Percentiles rank a stretch among this genome's conserved stretches.
Conservation (phyloP, 306 rosid species). For the Prunus fruticosa region DNA sequence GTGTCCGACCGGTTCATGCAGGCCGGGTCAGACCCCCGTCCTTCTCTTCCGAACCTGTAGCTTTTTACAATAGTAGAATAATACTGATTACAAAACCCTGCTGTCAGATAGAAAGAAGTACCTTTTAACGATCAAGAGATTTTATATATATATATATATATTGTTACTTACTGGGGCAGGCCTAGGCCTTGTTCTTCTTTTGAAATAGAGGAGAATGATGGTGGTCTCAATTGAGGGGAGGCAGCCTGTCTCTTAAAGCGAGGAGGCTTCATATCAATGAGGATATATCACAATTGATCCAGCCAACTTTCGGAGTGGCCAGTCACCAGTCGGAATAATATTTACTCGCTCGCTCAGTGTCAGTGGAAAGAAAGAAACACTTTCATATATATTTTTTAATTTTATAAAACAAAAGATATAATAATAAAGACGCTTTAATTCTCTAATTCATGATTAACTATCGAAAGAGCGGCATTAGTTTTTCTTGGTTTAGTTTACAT, state of each 20-base stretch:
- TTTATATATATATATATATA: not conserved
- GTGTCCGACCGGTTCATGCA: slow-evolving; percentile 74
- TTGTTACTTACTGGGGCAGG: slow-evolving; percentile 19
- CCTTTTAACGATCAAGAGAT: slow-evolving; percentile 2
- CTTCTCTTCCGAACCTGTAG: slow-evolving; percentile 9
- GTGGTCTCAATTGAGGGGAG: slow-evolving; percentile 53
- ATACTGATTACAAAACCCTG: slow-evolving; percentile 10
- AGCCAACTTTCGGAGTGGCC: not conserved
- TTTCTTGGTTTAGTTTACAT: not conserved
- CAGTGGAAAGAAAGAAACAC: no score
- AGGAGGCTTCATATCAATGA: slow-evolving; percentile 10
- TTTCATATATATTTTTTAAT: no score
- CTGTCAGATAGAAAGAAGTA: slow-evolving; percentile 23
- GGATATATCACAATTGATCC: not conserved
- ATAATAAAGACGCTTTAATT: no score
- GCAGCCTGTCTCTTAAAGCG: slow-evolving; percentile 65
- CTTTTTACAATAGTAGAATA: slow-evolving; percentile 5
- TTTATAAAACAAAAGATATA: no score
- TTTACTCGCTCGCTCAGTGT: no score
- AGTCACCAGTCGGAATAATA: no score
- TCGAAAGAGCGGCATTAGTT: no score
- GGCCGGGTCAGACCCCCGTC: slow-evolving; percentile 52
- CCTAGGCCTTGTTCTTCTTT: not conserved
- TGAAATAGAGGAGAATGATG: slow-evolving; percentile 44
- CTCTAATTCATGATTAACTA: no score